phyloP scores from a whole-genome alignment of 2,329 filamentous ascomycete genomes.

The Paecilomyces sp. region DNA sequence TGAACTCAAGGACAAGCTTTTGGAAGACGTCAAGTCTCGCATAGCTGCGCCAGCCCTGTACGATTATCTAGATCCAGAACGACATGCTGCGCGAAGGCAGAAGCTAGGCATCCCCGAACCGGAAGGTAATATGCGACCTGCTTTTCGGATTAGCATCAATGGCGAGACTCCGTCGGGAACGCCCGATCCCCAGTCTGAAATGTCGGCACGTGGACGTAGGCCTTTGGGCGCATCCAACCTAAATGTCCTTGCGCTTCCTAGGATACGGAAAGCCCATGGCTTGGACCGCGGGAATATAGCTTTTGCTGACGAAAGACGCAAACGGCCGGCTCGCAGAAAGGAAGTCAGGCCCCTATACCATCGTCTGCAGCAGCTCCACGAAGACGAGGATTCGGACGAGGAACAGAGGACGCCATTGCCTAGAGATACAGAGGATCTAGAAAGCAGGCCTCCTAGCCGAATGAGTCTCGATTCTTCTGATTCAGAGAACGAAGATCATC shows the following conservation, averaged over 20 bases:
- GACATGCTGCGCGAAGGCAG: constrained; percentile 71
- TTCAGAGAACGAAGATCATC: constrained; percentile 41
- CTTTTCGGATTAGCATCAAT: constrained; percentile 49
- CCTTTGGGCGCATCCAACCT: constrained; percentile 27
- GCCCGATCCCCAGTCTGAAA: constrained; percentile 44
- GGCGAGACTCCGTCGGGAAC: constrained; percentile 60
- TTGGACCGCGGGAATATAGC: constrained; percentile 54
- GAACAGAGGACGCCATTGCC: constrained; percentile 62
- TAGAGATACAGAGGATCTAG: constrained; percentile 76
- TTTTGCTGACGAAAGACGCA: constrained; percentile 63
- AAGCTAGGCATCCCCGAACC: constrained; percentile 71
- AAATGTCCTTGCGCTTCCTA: constrained; percentile 62
- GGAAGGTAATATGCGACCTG: constrained; percentile 51
- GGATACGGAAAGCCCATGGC: constrained; percentile 62
- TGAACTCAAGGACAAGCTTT: constrained; percentile 78
- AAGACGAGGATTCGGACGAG: constrained; percentile 81
- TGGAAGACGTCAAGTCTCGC: constrained; percentile 81
- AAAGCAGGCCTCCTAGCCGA: constrained; percentile 73
- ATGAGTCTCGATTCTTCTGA: constrained; percentile 48
- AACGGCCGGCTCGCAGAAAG: constrained; percentile 48
- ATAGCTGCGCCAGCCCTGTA: constrained; percentile 76
- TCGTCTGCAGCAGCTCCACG: constrained; percentile 64
- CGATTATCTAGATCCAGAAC: constrained; percentile 72
- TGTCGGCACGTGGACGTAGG: constrained; percentile 37
- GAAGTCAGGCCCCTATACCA: constrained; percentile 77